Percentiles rank a stretch among this genome's conserved stretches.
These are phyloP conservation scores for Lactarius akahatsu DNA, from an alignment of 768 basidiomycete species.

Conservation along the genomic window DNA sequence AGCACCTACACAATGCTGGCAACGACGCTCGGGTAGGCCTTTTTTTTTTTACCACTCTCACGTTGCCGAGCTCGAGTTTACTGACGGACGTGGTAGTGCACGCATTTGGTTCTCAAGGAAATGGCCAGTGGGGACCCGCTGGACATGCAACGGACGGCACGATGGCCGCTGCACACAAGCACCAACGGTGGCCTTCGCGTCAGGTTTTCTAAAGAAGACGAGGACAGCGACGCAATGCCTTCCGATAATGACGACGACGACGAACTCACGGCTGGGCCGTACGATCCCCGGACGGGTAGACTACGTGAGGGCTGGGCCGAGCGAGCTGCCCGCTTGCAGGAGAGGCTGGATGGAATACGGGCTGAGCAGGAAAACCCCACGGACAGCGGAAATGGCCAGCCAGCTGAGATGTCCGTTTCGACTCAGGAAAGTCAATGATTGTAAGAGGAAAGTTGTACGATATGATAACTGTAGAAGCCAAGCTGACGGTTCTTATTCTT, in stretches of 20 bases:
- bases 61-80: background rate
- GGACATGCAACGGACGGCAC: conserved; percentile 71
- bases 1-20: conserved; percentile 77
- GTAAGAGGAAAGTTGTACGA: background rate
- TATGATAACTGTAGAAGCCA: background rate
- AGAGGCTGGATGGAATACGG: conserved; percentile 8
- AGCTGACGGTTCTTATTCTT: background rate
- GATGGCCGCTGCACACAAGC: conserved; percentile 66
- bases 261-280: conserved; percentile 27
- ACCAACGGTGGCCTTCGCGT: conserved; percentile 46
- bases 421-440: conserved; percentile 7
- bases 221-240: conserved; percentile 40
- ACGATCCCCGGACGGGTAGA: conserved; percentile 26
- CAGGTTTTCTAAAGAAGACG: conserved; percentile 57
- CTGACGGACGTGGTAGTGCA: conserved; percentile 50
- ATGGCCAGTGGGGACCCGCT: conserved; percentile 77
- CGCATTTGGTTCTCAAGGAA: conserved; percentile 57
- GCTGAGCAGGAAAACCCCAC: conserved; percentile 1
- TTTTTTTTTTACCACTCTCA: no score
- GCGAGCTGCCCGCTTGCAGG: conserved; percentile 6
- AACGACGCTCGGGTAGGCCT: conserved; percentile 75
- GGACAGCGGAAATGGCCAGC: conserved; percentile 2
- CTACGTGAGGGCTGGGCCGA: conserved; percentile 24
- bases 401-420: background rate
- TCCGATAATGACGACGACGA: conserved; percentile 26